phyloP scores from a whole-genome alignment of 179 eudicot species.

The Patellifolia procumbens region DNA sequence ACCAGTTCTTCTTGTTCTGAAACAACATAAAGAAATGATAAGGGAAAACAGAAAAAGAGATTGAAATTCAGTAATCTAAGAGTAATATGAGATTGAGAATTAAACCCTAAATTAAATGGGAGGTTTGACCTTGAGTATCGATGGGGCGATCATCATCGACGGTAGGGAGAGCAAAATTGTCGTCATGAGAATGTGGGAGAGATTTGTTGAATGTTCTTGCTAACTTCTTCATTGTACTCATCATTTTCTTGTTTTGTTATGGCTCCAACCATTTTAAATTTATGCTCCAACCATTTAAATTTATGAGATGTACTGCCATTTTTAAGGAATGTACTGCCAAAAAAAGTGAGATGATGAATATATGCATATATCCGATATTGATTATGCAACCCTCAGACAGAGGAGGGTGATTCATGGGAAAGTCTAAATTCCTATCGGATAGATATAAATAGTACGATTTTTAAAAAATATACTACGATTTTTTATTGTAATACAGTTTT shows the following conservation, averaged over 20 bases:
- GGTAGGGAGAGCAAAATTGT: slow-evolving; percentile 60
- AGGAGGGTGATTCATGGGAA: too few species aligned
- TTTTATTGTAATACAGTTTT: too few species aligned
- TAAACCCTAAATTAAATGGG: slow-evolving; percentile 22
- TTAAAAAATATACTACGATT: too few species aligned
- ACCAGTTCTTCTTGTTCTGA: slow-evolving; percentile 93
- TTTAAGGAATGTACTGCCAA: too few species aligned
- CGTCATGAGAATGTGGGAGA: slow-evolving; percentile 34
- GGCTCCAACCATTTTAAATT: neutral
- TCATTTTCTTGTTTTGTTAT: neutral
- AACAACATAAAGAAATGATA: neutral
- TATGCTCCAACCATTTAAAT: too few species aligned
- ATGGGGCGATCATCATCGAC: slow-evolving; percentile 73
- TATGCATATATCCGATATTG: too few species aligned
- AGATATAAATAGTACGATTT: too few species aligned
- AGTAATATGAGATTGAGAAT: neutral
- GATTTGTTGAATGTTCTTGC: slow-evolving; percentile 56
- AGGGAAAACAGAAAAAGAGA: neutral
- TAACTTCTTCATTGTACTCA: slow-evolving; percentile 50
- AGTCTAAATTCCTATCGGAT: too few species aligned
- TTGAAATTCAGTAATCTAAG: neutral
- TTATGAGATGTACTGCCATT: too few species aligned
- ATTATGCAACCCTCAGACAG: too few species aligned
- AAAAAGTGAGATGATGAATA: too few species aligned
- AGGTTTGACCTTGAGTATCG: slow-evolving; percentile 61